phyloP scores from a whole-genome alignment of 352 stramenopile species.

The Pythium folliculosum region DNA sequence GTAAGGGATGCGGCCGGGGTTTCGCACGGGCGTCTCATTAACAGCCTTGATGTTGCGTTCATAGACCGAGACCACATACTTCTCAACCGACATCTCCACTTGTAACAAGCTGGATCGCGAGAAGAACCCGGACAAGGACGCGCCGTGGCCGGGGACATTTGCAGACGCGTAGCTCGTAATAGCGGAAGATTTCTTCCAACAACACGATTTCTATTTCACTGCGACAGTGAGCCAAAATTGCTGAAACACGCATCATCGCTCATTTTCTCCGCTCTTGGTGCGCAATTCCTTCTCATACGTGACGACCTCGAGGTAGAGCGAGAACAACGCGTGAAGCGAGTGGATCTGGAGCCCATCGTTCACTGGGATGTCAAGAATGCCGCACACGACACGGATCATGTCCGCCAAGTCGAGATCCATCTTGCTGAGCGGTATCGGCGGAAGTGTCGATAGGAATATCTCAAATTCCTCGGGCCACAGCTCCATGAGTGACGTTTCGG shows the following conservation, averaged over 20 bases:
- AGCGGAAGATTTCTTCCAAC: not conserved
- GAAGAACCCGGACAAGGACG: slow-evolving; percentile 64
- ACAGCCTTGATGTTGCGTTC: not conserved
- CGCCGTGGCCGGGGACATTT: slow-evolving; percentile 77
- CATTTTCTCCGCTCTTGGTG: not conserved
- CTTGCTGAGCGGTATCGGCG: slow-evolving; percentile 33
- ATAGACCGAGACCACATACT: slow-evolving; percentile 72
- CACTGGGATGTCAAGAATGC: slow-evolving; percentile 92
- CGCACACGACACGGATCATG: slow-evolving; percentile 83
- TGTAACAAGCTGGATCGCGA: slow-evolving; percentile 82
- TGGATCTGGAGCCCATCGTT: slow-evolving; percentile 79
- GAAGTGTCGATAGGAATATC: slow-evolving; percentile 43
- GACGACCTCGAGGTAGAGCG: slow-evolving; percentile 83
- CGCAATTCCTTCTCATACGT: slow-evolving; percentile 52
- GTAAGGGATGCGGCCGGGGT: slow-evolving; percentile 27
- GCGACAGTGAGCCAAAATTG: slow-evolving; percentile 10
- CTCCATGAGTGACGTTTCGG: slow-evolving; percentile 82
- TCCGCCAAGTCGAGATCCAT: slow-evolving; percentile 89
- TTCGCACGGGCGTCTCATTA: not conserved
- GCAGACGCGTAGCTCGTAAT: slow-evolving; percentile 38
- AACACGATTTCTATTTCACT: not conserved
- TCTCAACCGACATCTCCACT: slow-evolving; percentile 62
- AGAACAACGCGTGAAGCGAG: slow-evolving; percentile 92
- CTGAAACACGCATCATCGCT: not conserved
- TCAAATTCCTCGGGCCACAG: slow-evolving; percentile 90